Percentiles rank a stretch among this genome's conserved stretches.
Conservation (phyloP, 2,329 filamentous ascomycete species). For the Trichoderma atrobrunneum region DNA sequence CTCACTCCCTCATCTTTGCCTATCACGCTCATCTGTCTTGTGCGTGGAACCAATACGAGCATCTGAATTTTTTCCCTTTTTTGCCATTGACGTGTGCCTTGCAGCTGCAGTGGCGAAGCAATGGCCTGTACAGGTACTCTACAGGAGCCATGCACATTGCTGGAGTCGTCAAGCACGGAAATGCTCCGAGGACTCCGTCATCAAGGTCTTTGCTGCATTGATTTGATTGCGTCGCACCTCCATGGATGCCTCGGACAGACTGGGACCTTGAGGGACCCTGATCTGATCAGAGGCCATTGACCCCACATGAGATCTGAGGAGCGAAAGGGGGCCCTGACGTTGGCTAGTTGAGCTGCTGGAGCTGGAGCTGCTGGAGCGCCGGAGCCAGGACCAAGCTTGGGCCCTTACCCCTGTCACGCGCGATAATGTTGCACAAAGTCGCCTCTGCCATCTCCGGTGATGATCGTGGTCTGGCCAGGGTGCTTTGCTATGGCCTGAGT, state of each 20-base stretch:
- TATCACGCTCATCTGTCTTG: neutral
- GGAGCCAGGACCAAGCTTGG: neutral
- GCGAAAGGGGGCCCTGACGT: neutral
- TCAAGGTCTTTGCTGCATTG: neutral
- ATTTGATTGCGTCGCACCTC: neutral
- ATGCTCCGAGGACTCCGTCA: neutral
- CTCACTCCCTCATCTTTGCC: neutral
- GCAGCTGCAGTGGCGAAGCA: neutral
- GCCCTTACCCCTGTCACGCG: neutral
- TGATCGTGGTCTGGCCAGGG: neutral
- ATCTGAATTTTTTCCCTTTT: neutral
- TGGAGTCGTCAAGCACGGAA: neutral
- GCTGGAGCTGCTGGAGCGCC: neutral
- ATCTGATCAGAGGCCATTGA: neutral
- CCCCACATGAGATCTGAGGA: constrained; percentile 16
- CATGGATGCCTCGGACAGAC: neutral
- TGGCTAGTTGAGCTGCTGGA: neutral
- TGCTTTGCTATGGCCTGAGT: neutral
- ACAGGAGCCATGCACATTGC: neutral
- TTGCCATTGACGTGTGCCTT: neutral
- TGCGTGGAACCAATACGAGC: neutral
- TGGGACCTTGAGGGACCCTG: neutral
- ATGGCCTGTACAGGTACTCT: neutral
- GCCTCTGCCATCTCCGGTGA: neutral
- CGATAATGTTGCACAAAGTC: neutral